phyloP scores from a whole-genome alignment of 1,284 basidiomycete species.

The Omphalotus olearius region DNA sequence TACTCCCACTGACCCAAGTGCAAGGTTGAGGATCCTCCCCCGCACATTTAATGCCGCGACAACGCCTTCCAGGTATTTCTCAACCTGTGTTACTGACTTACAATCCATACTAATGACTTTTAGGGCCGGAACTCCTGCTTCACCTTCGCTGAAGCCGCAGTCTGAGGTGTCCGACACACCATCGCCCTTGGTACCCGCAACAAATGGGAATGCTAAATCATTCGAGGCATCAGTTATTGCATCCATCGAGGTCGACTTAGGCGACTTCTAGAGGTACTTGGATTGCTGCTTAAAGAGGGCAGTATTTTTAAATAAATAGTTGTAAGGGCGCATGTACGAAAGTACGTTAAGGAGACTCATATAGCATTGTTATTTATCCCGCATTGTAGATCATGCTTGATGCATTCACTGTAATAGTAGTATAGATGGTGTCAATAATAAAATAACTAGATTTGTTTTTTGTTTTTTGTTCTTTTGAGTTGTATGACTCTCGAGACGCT shows the following conservation, averaged over 20 bases:
- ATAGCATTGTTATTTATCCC: too few species aligned
- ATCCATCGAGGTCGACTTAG: slow-evolving; percentile 70
- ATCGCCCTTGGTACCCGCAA: slow-evolving; percentile 15
- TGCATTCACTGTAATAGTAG: too few species aligned
- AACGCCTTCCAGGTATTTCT: slow-evolving; percentile 49
- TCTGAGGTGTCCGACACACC: slow-evolving; percentile 20
- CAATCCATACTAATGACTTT: slow-evolving; percentile 2
- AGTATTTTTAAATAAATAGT: too few species aligned
- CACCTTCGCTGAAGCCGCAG: slow-evolving; percentile 35
- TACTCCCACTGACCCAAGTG: slow-evolving; percentile 55
- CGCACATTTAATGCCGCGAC: slow-evolving; percentile 43
- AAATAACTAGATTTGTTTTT: too few species aligned
- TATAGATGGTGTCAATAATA: too few species aligned
- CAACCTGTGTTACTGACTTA: slow-evolving; percentile 15
- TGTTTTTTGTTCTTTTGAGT: too few species aligned
- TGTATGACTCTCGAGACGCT: too few species aligned
- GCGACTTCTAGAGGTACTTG: slow-evolving; percentile 54
- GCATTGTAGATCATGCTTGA: too few species aligned
- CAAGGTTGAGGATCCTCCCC: slow-evolving; percentile 55
- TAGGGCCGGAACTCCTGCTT: slow-evolving; percentile 51
- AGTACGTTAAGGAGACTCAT: too few species aligned
- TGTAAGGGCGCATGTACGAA: too few species aligned
- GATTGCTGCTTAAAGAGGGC: too few species aligned
- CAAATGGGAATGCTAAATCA: slow-evolving; percentile 33
- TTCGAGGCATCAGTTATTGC: slow-evolving; percentile 59